phyloP scores from a whole-genome alignment of 2,329 filamentous ascomycete species.

The Neopestalotiopsis sp. region DNA sequence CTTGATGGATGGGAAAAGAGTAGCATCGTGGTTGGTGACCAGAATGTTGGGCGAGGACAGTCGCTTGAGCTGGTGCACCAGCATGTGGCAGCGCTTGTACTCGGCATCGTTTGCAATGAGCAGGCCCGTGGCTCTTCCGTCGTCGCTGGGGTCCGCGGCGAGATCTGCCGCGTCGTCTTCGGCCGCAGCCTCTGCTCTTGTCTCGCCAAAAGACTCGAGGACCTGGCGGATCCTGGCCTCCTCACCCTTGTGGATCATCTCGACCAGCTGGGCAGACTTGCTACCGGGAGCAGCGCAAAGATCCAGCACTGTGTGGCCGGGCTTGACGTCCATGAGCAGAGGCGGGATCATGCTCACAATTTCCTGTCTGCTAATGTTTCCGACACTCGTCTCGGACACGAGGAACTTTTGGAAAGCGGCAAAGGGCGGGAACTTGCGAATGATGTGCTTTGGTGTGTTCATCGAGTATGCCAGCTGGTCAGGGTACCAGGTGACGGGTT shows the following conservation, averaged over 20 bases:
- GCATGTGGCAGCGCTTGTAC: conserved; percentile 95
- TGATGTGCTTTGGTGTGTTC: conserved; percentile 95
- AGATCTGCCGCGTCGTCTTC: conserved; percentile 65
- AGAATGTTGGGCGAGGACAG: conserved; percentile 95
- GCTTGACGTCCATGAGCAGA: conserved; percentile 86
- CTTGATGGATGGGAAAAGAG: conserved; percentile 90
- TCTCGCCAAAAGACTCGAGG: conserved; percentile 60
- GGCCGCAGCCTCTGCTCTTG: conserved; percentile 23
- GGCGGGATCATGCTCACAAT: conserved; percentile 99
- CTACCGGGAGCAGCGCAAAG: conserved; percentile 96
- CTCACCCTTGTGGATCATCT: conserved; percentile 92
- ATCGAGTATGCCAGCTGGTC: conserved; percentile 96
- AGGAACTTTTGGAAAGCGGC: conserved; percentile 96
- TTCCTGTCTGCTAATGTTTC: conserved; percentile 97
- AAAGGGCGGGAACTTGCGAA: conserved; percentile 93
- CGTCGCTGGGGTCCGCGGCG: conserved; percentile 67
- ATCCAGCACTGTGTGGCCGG: conserved; percentile 92
- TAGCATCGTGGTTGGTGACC: conserved; percentile 97
- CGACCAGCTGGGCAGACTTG: conserved; percentile 93
- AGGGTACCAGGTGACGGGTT: conserved; percentile 88
- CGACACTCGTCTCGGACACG: conserved; percentile 94
- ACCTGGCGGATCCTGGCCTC: conserved; percentile 82
- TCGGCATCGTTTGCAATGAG: conserved; percentile 96
- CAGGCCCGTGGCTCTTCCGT: conserved; percentile 87
- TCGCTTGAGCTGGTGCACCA: conserved; percentile 97